Evolutionary conservation across 257 asterid genomes (phyloP), one percentile per base, ranked within the genome.

Genomic region (Nicotiana attenuata): DNA sequence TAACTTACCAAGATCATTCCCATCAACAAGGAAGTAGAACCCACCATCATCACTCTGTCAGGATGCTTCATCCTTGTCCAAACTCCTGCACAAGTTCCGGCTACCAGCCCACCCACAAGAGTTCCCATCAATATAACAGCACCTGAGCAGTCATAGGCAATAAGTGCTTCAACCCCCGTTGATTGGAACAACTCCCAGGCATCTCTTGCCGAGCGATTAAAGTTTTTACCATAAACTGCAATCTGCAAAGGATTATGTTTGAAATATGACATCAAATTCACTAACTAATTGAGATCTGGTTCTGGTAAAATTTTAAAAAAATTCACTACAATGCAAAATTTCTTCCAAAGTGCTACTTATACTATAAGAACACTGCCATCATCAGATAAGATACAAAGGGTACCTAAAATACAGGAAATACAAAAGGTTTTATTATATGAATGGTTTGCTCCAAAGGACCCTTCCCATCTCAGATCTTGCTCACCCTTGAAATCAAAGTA

Each of bases 181-280:
- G 98, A 94, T 78, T 96, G 98, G 89, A 96, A 93, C 86, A 94
- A 76, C 89, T 96, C 99, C 99, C 99, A 96, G 0, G 99, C 99
- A 82, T 96, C 98, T 91, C 94, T 93, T 8, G 99, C 99, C 17
- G 99, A 96, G 85, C 86, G 93, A 83, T 96, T 96, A 76, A 94
- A 96, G 93, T 87, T 94, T 89, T 94, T 96, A 47, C 99, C 99
- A 85, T 92, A 89, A 31, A 96, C 95, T 20, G 97, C 98, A 83
- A 96, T 96, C 99, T 96, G 89, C 68, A 77, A 41, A 45, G 66
- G 57, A 85, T 33, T 8, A 59, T 69, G n/a, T 61, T 61, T 59
- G 65, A 28, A 31, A 81, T 35, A 77, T 47, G 14, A 10, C 53
- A 10, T 45, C 45, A 75, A 47, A 75, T 50, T 75, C 80, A 75